phyloP scores from a whole-genome alignment of 805 yeast species.

The Sporopachydermia quercuum region DNA sequence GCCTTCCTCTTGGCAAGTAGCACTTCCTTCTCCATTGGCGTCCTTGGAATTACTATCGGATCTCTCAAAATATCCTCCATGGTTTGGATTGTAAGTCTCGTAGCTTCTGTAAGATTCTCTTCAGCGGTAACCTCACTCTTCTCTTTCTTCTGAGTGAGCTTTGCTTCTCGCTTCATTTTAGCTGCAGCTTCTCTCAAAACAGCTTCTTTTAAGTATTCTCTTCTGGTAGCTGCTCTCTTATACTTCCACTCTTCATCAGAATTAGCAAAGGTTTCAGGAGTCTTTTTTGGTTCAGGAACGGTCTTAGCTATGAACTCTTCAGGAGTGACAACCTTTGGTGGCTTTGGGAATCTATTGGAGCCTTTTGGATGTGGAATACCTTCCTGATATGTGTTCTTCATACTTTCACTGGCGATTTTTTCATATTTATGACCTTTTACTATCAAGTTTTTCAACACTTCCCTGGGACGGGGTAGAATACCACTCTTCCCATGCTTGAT shows the following conservation, averaged over 20 bases:
- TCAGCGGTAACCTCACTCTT: constrained; percentile 21
- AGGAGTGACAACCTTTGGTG: constrained; percentile 41
- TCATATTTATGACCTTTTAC: constrained; percentile 20
- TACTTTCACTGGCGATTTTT: constrained; percentile 22
- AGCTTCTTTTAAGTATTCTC: constrained; percentile 53
- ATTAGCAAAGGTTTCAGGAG: constrained; percentile 11
- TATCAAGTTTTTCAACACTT: constrained; percentile 54
- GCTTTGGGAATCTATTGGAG: constrained; percentile 39
- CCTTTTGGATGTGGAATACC: constrained; percentile 54
- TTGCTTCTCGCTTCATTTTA: constrained; percentile 20
- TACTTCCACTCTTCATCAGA: constrained; percentile 28
- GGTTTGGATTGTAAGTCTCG: constrained; percentile 63
- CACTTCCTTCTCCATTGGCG: constrained; percentile 48
- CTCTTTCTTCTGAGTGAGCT: constrained; percentile 21
- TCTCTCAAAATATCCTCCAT: constrained; percentile 51
- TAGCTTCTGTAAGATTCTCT: constrained; percentile 27
- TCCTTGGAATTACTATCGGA: constrained; percentile 59
- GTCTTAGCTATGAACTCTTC: constrained; percentile 41
- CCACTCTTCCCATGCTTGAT: constrained; percentile 43
- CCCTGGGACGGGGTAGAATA: constrained; percentile 63
- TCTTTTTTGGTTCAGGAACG: constrained; percentile 29
- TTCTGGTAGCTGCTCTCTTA: constrained; percentile 50
- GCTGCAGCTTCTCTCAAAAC: constrained; percentile 37
- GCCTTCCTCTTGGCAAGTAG: constrained; percentile 46
- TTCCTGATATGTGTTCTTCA: constrained; percentile 55